Percentiles rank a stretch among this genome's conserved stretches.
These are phyloP conservation scores for Metrosideros polymorpha DNA, from an alignment of 441 rosid species.

Conservation along the genomic window DNA sequence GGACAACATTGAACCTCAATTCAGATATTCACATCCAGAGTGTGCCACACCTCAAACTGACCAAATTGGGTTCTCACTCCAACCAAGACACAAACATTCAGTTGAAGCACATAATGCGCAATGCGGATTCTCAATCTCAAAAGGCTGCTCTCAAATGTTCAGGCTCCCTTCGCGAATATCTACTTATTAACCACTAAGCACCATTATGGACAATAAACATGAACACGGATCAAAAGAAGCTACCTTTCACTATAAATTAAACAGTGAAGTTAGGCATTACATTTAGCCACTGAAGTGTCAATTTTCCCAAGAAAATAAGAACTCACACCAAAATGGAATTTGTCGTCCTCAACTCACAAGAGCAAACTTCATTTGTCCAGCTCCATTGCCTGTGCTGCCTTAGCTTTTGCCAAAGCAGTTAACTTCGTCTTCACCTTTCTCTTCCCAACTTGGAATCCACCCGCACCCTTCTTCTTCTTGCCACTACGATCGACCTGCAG, in stretches of 20 bases:
- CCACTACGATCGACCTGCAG: conserved; percentile 58
- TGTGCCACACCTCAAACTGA: neutral
- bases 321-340: neutral
- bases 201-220: neutral
- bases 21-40: neutral
- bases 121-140: neutral
- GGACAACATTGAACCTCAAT: neutral
- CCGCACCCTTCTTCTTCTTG: conserved; percentile 48
- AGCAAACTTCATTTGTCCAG: conserved; percentile 39
- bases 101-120: neutral
- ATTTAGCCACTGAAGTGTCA: neutral
- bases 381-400: conserved; percentile 93
- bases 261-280: neutral
- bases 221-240: neutral
- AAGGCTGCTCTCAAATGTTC: neutral
- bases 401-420: conserved; percentile 65
- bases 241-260: neutral
- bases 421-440: conserved; percentile 78
- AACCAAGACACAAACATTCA: neutral
- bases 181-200: neutral
- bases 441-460: conserved; percentile 81
- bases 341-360: neutral
- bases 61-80: neutral
- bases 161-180: neutral
- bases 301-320: neutral